Evolutionary conservation across 2,329 filamentous ascomycete species (phyloP).

Genomic region (Colletotrichum sp.): DNA sequence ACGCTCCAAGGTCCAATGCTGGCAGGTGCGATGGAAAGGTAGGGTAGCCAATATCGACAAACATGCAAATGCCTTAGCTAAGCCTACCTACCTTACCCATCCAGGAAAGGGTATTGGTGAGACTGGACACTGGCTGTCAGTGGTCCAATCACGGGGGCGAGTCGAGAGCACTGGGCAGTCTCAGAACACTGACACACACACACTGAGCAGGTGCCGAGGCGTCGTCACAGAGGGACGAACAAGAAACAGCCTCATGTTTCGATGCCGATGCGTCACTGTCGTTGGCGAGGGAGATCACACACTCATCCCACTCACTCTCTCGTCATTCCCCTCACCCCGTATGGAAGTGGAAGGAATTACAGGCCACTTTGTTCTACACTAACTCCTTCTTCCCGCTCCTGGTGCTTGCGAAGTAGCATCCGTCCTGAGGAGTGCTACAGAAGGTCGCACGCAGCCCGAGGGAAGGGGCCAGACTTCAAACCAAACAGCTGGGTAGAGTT

Average conservation of each 20-base stretch:
- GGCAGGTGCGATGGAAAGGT: background rate
- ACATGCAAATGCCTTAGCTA: conserved; percentile 5
- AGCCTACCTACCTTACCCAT: background rate
- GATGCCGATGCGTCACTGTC: conserved; percentile 22
- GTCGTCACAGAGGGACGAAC: conserved; percentile 16
- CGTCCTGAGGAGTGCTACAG: background rate
- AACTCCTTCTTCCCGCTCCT: background rate
- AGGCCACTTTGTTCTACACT: background rate
- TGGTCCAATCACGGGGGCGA: background rate
- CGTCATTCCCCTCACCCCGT: background rate
- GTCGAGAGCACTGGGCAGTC: background rate
- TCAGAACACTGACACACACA: background rate
- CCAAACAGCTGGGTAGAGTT: conserved; percentile 29
- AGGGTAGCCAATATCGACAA: conserved; percentile 16
- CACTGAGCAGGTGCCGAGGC: conserved; percentile 5
- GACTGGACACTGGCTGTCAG: background rate
- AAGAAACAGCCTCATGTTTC: conserved; percentile 39
- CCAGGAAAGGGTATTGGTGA: background rate
- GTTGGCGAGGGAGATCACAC: background rate
- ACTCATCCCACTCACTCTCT: background rate
- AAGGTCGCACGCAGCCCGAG: background rate
- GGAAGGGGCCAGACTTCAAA: conserved; percentile 29
- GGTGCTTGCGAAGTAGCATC: background rate
- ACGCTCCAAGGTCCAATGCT: background rate
- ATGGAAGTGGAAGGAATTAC: background rate